A percentile compares a stretch with the other conserved stretches of the same genome.
Conservation (phyloP, 805 yeast species). For the Cyberlindnera galapagoensis region DNA sequence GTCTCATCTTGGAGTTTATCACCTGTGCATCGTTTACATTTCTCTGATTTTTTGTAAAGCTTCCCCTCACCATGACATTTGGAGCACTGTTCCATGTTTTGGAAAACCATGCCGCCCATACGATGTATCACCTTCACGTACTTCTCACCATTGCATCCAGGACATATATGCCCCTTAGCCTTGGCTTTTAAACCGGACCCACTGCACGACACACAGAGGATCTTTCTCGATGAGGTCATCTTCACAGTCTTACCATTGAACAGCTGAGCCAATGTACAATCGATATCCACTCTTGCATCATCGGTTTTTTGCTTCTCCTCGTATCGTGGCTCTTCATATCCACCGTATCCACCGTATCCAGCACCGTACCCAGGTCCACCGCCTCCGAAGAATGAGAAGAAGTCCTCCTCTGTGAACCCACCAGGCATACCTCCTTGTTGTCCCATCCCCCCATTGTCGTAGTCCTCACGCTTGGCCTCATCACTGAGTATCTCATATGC, state of each 20-base stretch:
- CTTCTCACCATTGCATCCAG: constrained; percentile 70
- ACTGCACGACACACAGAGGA: constrained; percentile 64
- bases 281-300: constrained; percentile 62
- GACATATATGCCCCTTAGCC: constrained; percentile 52
- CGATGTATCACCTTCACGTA: constrained; percentile 49
- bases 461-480: constrained; percentile 50
- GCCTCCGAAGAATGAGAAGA: constrained; percentile 56
- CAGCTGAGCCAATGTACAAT: constrained; percentile 63
- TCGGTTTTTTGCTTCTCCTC: constrained; percentile 36
- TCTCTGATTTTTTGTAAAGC: constrained; percentile 53
- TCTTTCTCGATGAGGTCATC: constrained; percentile 62
- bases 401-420: constrained; percentile 64
- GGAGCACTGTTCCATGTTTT: constrained; percentile 53
- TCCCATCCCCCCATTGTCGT: constrained; percentile 46
- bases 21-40: constrained; percentile 75
- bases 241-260: constrained; percentile 78
- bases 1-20: constrained; percentile 53
- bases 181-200: constrained; percentile 70
- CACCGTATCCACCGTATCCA: constrained; percentile 5
- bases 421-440: constrained; percentile 33
- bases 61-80: constrained; percentile 70
- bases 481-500: constrained; percentile 84
- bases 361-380: constrained; percentile 3
- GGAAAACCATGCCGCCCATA: constrained; percentile 64
- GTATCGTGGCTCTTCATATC: constrained; percentile 2